Evolutionary conservation across 2,329 filamentous ascomycete genomes (phyloP), one percentile per base, ranked within the genome.

Genomic region (Bipolaris gigantea): DNA sequence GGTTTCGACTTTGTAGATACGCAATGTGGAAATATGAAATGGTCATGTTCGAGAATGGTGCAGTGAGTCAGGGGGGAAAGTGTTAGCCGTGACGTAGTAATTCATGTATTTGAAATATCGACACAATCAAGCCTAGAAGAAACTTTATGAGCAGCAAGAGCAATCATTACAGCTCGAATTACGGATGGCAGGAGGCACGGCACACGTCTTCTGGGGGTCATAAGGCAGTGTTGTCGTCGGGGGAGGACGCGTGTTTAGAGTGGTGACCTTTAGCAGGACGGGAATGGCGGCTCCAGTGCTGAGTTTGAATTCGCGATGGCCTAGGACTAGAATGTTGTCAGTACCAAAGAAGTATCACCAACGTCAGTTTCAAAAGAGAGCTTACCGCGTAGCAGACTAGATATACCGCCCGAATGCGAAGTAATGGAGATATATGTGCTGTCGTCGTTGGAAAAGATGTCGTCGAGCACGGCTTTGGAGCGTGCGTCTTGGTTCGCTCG

Each of bases 241-340:
- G 2, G 72, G 65, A 7, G 59, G 59, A 5, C 63, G 50, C 15
- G 68, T 69, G 18, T 69, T 66, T 6, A 79, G 49, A 1, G 74
- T 80, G 61, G 83, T 78, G 1, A 82, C 85, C 71, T 82, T 84
- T 32, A 90, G 82, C 1, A 90, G 77, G 2, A 88, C 85, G 0
- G 87, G 86, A 25, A 90, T 86, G 7, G 87, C 81, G 53, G 85
- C 82, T 8, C 88, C 87, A 0, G 88, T 90, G n/a, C 77, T 77
- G 11, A 90, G 75, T 2, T 75, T 70, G 67, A 89, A 90, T 2
- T 73, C 59, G n/a, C 81, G 80, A 63, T 90, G 87, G 46, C 81
- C 80, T 4, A 89, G 72, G 0, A 84, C 84, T 66, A 13, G 30
- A 1, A 4, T 6, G 5, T 16, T 1, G 19, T 63, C 50, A 60